phyloP scores from a whole-genome alignment of 768 basidiomycete species.

The Auricularia auricula-judae region DNA sequence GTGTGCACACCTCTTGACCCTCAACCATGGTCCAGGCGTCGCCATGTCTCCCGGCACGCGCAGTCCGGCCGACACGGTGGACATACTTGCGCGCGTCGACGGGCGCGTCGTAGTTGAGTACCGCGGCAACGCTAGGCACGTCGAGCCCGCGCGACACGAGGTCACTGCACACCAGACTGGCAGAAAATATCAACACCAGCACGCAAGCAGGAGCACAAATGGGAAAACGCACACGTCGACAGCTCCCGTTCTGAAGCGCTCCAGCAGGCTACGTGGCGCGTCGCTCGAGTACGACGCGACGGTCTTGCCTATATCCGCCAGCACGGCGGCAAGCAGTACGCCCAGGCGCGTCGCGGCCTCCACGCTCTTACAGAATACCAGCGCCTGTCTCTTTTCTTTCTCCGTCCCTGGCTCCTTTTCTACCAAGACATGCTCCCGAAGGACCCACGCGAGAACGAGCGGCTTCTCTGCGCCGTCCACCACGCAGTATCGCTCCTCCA shows the following conservation, averaged over 20 bases:
- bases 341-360: conserved; percentile 82
- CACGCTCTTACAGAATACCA: conserved; percentile 96
- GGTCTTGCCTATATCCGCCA: conserved; percentile 36
- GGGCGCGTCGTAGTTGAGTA: conserved; percentile 91
- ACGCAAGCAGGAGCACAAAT: neutral
- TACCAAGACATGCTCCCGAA: conserved; percentile 64
- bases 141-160: conserved; percentile 93
- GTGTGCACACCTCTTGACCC: conserved; percentile 53
- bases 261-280: conserved; percentile 69
- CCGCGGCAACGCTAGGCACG: conserved; percentile 83
- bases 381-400: conserved; percentile 46
- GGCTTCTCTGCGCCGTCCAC: conserved; percentile 75
- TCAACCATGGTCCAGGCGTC: conserved; percentile 94
- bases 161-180: conserved; percentile 90
- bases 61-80: conserved; percentile 92
- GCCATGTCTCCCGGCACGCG: conserved; percentile 80
- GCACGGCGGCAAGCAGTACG: conserved; percentile 71
- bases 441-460: conserved; percentile 33
- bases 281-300: conserved; percentile 83
- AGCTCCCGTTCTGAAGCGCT: conserved; percentile 69
- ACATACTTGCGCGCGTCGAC: conserved; percentile 99
- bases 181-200: neutral
- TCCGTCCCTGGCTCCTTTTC: conserved; percentile 23
- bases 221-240: conserved; percentile 60
- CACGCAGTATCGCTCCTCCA: conserved; percentile 79